A percentile compares a stretch with the other conserved stretches of the same genome.
These are phyloP conservation scores for Cardamine chenopodiifolia DNA, from an alignment of 345 rosid genomes.

Conservation along the genomic window DNA sequence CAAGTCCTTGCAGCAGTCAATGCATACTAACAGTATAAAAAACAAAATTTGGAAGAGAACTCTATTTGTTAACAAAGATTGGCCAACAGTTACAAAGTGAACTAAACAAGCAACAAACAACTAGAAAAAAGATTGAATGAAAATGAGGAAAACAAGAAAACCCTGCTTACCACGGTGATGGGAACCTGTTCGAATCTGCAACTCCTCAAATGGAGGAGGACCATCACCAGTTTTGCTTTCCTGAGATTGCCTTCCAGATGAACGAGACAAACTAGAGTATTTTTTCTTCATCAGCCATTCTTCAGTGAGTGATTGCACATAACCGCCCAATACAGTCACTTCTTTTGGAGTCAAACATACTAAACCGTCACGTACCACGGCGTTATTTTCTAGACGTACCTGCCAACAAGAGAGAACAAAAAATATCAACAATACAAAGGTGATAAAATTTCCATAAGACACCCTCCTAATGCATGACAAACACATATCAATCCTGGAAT, in stretches of 20 bases:
- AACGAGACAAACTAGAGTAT: slow-evolving; percentile 62
- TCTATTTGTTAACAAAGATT: slow-evolving; percentile 5
- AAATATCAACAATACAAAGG: slow-evolving; percentile 2
- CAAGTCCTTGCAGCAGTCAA: not conserved
- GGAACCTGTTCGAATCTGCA: slow-evolving; percentile 56
- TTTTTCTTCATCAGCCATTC: slow-evolving; percentile 93
- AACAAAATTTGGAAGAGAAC: not conserved
- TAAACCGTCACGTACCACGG: slow-evolving; percentile 60
- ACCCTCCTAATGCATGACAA: slow-evolving; percentile 12
- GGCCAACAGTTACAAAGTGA: not conserved
- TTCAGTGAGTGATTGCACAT: slow-evolving; percentile 74
- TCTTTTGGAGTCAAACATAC: slow-evolving; percentile 68
- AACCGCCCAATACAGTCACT: slow-evolving; percentile 73
- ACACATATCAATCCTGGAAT: not conserved
- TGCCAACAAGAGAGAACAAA: slow-evolving; percentile 40
- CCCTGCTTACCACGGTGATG: slow-evolving; percentile 38
- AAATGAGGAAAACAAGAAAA: not conserved
- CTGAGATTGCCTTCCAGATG: slow-evolving; percentile 51
- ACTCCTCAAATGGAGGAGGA: slow-evolving; percentile 87
- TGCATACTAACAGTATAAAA: not conserved
- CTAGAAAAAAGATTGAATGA: not conserved
- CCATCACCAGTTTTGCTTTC: slow-evolving; percentile 60
- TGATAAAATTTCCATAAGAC: not conserved
- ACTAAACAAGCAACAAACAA: not conserved
- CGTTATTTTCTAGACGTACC: slow-evolving; percentile 83